Evolutionary conservation across 2,329 filamentous ascomycete species (phyloP).

Genomic region (Fusarium odoratissimum): DNA sequence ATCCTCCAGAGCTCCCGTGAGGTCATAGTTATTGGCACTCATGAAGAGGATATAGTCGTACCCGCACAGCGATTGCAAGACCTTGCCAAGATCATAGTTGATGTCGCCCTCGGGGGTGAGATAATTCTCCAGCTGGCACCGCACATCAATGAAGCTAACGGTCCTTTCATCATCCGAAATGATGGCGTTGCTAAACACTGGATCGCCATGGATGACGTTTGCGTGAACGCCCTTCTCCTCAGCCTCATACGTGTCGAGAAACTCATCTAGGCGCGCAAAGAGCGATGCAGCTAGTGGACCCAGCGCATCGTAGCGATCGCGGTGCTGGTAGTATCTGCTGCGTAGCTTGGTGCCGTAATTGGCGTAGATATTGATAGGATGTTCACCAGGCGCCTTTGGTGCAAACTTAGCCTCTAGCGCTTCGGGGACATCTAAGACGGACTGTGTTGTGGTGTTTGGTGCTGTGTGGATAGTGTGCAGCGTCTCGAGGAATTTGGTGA

Average conservation of each 20-base stretch:
- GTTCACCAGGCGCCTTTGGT: background rate
- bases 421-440: background rate
- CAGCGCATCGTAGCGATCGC: background rate
- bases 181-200: background rate
- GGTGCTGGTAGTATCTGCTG: background rate
- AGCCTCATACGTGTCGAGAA: background rate
- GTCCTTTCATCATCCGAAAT: background rate
- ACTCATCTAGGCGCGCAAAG: background rate
- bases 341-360: background rate
- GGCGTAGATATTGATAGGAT: background rate
- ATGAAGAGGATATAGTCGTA: background rate
- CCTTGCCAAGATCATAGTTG: background rate
- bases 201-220: background rate
- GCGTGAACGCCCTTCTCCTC: background rate
- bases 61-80: background rate
- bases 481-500: background rate
- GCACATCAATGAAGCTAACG: background rate
- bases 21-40: background rate
- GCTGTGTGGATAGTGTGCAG: background rate
- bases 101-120: background rate
- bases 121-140: background rate
- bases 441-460: background rate
- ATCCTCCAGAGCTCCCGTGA: background rate
- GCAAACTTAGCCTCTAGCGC: background rate
- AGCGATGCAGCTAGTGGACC: background rate